Evolutionary conservation across 2,329 filamentous ascomycete species (phyloP).

Genomic region (Fusarium nurragi): DNA sequence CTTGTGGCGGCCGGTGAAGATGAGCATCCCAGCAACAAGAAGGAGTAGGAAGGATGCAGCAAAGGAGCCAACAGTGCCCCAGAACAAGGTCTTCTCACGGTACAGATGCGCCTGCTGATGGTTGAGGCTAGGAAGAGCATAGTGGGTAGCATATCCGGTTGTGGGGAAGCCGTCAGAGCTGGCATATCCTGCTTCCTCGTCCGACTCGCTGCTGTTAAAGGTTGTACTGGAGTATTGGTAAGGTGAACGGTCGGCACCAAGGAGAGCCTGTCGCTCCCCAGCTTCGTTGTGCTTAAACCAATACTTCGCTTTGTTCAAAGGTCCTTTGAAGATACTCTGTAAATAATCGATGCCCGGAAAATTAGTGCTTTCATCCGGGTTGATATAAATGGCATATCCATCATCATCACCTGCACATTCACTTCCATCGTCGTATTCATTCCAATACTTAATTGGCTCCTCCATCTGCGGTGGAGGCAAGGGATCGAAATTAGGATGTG

Average conservation of each 20-base stretch:
- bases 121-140: slow-evolving; percentile 62
- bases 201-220: slow-evolving; percentile 51
- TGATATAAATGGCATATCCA: slow-evolving; percentile 77
- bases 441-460: slow-evolving; percentile 72
- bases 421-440: slow-evolving; percentile 86
- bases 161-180: slow-evolving; percentile 62
- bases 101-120: slow-evolving; percentile 62
- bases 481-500: slow-evolving; percentile 45
- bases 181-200: slow-evolving; percentile 61
- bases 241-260: slow-evolving; percentile 40
- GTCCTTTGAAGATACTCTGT: slow-evolving; percentile 59
- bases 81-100: slow-evolving; percentile 65
- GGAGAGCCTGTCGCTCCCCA: slow-evolving; percentile 45
- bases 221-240: slow-evolving; percentile 46
- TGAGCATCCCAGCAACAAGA: slow-evolving; percentile 70
- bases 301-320: slow-evolving; percentile 60
- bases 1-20: slow-evolving; percentile 73
- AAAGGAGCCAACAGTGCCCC: slow-evolving; percentile 64
- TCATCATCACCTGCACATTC: slow-evolving; percentile 66
- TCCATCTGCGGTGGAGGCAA: slow-evolving; percentile 45
- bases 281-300: slow-evolving; percentile 56
- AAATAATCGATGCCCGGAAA: slow-evolving; percentile 73
- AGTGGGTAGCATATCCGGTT: slow-evolving; percentile 63
- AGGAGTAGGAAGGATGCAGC: slow-evolving; percentile 70
- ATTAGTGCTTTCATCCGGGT: slow-evolving; percentile 69